These are phyloP conservation scores for Ammopiptanthus mongolicus DNA, from an alignment of 306 rosid genomes.

Conservation along the genomic window DNA sequence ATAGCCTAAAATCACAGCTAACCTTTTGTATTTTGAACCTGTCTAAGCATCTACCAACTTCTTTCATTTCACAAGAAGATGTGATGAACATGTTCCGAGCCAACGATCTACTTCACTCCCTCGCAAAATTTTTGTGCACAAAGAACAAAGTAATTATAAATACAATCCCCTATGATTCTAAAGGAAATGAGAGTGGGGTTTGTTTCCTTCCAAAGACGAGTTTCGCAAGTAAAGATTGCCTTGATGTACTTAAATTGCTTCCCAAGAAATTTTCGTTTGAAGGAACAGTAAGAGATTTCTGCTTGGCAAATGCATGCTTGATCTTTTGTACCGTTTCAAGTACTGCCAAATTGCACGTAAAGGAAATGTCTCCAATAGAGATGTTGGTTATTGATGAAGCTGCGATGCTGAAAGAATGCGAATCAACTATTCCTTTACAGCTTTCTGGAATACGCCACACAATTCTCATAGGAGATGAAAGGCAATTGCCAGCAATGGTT, in stretches of 20 bases:
- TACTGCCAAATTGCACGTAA: constrained; percentile 10
- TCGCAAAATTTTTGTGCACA: background rate
- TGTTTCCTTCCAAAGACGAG: background rate
- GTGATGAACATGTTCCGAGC: background rate
- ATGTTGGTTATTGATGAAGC: constrained; percentile 32
- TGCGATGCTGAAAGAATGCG: constrained; percentile 41
- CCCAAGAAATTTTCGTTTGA: background rate
- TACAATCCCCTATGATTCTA: background rate
- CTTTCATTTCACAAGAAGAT: background rate
- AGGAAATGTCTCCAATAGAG: background rate
- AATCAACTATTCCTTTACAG: constrained; percentile 39
- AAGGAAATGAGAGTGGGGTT: background rate
- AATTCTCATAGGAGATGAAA: constrained; percentile 40
- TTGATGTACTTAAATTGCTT: background rate
- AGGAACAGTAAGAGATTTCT: background rate
- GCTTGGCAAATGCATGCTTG: background rate
- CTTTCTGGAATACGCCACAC: constrained; percentile 31
- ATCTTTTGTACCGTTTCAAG: background rate
- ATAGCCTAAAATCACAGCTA: background rate
- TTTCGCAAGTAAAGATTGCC: background rate
- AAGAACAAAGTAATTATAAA: background rate
- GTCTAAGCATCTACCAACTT: background rate
- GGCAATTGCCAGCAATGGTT: constrained; percentile 37
- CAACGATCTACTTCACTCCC: background rate
- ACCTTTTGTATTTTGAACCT: background rate